A percentile compares a stretch with the other conserved stretches of the same genome.
Evolutionary conservation across 331 rosid species (phyloP).

Genomic region (Pyracantha coccinea): DNA sequence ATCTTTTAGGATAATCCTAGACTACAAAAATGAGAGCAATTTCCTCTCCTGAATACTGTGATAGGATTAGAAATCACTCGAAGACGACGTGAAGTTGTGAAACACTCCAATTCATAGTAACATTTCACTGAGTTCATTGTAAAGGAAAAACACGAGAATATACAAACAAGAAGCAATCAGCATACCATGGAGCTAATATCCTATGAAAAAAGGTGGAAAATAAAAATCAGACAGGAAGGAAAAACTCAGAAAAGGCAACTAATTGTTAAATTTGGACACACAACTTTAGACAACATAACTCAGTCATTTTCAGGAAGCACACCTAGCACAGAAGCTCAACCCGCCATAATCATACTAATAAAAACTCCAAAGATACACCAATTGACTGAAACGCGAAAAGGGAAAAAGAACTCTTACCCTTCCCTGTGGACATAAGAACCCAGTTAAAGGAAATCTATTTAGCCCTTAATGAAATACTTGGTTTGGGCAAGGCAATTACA

Average conservation of each 20-base stretch:
- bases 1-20: background rate
- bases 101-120: background rate
- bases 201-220: too few species aligned
- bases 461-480: background rate
- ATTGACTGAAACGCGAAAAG: background rate
- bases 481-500: background rate
- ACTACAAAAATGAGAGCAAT: background rate
- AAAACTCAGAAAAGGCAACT: too few species aligned
- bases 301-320: background rate
- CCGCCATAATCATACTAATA: too few species aligned
- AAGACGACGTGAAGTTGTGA: background rate
- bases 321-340: background rate
- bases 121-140: too few species aligned
- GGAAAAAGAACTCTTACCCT: background rate
- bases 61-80: background rate
- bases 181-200: too few species aligned
- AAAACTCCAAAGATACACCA: background rate
- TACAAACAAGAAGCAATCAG: too few species aligned
- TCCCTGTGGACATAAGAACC: background rate
- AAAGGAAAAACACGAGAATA: too few species aligned
- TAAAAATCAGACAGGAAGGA: too few species aligned
- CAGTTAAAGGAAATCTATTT: background rate
- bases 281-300: background rate
- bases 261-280: too few species aligned
- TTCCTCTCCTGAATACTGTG: background rate